These are phyloP conservation scores for Bruguiera hainesii DNA, from an alignment of 441 rosid species.

Conservation along the genomic window DNA sequence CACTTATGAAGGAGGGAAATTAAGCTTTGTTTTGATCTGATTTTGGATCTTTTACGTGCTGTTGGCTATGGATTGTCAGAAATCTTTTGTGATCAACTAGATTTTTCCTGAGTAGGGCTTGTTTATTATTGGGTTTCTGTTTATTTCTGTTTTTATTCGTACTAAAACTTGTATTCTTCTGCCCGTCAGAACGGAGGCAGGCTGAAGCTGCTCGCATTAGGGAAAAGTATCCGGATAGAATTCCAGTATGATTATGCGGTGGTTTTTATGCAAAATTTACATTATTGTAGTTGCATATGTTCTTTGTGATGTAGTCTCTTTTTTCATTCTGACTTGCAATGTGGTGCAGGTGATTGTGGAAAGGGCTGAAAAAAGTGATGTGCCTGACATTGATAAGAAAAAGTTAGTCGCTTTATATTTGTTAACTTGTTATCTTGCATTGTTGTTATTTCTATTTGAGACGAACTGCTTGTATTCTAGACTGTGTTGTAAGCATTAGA, in stretches of 20 bases:
- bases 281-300: not conserved
- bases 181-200: constrained; percentile 75
- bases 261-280: not conserved
- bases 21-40: too few relatives aligned
- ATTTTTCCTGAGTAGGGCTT: too few relatives aligned
- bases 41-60: too few relatives aligned
- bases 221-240: constrained; percentile 86
- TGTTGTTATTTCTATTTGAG: not conserved
- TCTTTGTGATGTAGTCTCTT: not conserved
- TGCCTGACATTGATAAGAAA: constrained; percentile 95
- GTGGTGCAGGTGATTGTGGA: constrained; percentile 76
- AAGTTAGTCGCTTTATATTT: constrained; percentile 43
- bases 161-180: too few relatives aligned
- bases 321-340: not conserved
- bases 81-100: too few relatives aligned
- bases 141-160: too few relatives aligned
- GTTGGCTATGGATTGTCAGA: too few relatives aligned
- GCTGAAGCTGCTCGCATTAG: constrained; percentile 88
- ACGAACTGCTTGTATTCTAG: not conserved
- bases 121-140: too few relatives aligned
- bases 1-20: too few relatives aligned
- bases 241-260: constrained; percentile 52
- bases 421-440: not conserved
- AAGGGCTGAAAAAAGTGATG: constrained; percentile 86
- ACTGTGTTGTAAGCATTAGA: not conserved